Base-by-base conservation (phyloP, 208 protist species). In the Leishmania arabica region DNA sequence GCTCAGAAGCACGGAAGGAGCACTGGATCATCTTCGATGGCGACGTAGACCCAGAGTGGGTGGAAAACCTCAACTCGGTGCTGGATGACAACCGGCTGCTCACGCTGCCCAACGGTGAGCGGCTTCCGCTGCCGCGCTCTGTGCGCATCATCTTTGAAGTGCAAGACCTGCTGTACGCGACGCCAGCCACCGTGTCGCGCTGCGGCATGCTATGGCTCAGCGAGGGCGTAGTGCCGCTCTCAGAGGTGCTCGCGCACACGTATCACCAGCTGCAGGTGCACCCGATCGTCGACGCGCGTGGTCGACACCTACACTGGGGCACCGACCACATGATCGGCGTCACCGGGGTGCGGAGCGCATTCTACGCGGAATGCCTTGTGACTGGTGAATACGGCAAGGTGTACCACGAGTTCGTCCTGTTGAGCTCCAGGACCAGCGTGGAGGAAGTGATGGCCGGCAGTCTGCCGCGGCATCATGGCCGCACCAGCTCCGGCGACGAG, bases 121-220 rank as follows among this genome's bases (percentile, higher is more conserved):
- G 99, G 27, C 90, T 99, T 54, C 91, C 94, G 54, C 87, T 99
- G 51, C 99, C 99, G 73, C 81, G 87, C 15, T 99, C 99, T 78
- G 98, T 99, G 72, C 92, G 97, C 68, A 98, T 99, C 79, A 88
- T 99, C 71, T 99, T 99, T 85, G 99, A 99, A 90, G 99, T 99
- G 54, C 92, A 99, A 80, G 90, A 99, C 79, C 90, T 99, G 40
- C 95, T 93, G 77, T 99, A 98, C 85, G 99, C 99, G 27, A 99
- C 99, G 9, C 96, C 98, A 3, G 99, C 99, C 64, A 99, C 99
- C 0, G 99, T 99, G 1, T 99, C 95, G 11, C 97, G 99, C 56
- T 99, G 99, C 86, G 99, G 99, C 76, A 99, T 99, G 98, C 90
- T 99, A 45, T 99, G 99, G 99, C 99, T 99, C 89, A 98, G 88